phyloP scores from a whole-genome alignment of 331 rosid species.

The Pyrus hybrid region DNA sequence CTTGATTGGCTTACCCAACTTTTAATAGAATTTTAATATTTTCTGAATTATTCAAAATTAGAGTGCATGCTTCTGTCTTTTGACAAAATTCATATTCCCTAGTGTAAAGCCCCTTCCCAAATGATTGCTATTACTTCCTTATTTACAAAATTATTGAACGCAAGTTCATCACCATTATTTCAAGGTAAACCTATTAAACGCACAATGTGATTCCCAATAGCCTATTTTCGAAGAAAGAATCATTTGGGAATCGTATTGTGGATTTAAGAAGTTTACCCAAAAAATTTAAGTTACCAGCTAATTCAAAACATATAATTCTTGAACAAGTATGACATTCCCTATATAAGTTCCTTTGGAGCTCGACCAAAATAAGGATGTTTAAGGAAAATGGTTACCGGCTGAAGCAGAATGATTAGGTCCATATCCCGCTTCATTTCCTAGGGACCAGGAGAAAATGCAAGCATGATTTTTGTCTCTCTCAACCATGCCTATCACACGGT shows the following conservation, averaged over 20 bases:
- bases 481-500: constrained; percentile 96
- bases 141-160: not conserved
- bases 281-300: not conserved
- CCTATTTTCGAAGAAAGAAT: not conserved
- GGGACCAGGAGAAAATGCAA: constrained; percentile 80
- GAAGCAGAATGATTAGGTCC: constrained; percentile 91
- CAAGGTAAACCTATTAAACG: not conserved
- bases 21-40: not conserved
- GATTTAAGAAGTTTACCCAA: too few species aligned
- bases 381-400: constrained; percentile 48
- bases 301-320: not conserved
- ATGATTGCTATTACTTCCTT: not conserved
- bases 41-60: not conserved
- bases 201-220: not conserved
- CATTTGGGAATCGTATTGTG: too few species aligned
- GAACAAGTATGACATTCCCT: not conserved
- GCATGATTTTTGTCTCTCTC: constrained; percentile 97
- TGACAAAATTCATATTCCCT: not conserved
- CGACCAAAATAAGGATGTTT: not conserved
- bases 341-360: not conserved
- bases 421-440: constrained; percentile 92
- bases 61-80: not conserved
- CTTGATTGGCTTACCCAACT: not conserved
- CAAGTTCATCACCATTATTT: not conserved
- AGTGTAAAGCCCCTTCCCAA: not conserved